Conservation (phyloP, 2,329 filamentous ascomycete species). For the Pseudopithomyces maydicus region DNA sequence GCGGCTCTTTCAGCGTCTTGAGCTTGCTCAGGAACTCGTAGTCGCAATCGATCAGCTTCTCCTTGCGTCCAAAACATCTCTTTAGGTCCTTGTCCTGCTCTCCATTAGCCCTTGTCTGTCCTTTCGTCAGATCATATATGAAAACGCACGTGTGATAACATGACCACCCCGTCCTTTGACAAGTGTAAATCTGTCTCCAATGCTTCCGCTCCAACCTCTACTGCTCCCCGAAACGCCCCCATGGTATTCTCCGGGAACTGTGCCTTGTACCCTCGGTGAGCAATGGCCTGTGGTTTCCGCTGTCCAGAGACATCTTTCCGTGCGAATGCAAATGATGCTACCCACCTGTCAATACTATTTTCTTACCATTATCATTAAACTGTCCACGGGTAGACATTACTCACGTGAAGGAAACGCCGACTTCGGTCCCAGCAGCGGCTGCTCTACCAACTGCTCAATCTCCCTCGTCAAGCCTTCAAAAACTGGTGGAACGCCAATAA, state of each 20-base stretch:
- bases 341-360: conserved; percentile 18
- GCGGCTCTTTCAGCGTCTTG: conserved; percentile 69
- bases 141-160: conserved; percentile 74
- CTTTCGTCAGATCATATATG: not conserved
- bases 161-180: conserved; percentile 79
- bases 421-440: conserved; percentile 38
- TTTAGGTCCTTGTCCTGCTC: conserved; percentile 73
- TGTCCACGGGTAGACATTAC: not conserved
- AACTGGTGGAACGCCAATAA: conserved; percentile 42
- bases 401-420: conserved; percentile 36
- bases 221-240: conserved; percentile 74
- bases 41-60: conserved; percentile 74
- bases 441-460: conserved; percentile 40
- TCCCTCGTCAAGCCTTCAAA: conserved; percentile 42
- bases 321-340: conserved; percentile 43
- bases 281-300: conserved; percentile 71
- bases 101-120: conserved; percentile 10
- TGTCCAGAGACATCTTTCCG: conserved; percentile 41
- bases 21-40: conserved; percentile 75
- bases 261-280: conserved; percentile 79
- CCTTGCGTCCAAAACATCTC: conserved; percentile 78
- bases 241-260: conserved; percentile 86
- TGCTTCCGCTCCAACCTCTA: conserved; percentile 75
- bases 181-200: conserved; percentile 90
- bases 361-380: not conserved